Evolutionary conservation across 176 grass and related monocot species (phyloP).

Genomic region (Triticum urartu): DNA sequence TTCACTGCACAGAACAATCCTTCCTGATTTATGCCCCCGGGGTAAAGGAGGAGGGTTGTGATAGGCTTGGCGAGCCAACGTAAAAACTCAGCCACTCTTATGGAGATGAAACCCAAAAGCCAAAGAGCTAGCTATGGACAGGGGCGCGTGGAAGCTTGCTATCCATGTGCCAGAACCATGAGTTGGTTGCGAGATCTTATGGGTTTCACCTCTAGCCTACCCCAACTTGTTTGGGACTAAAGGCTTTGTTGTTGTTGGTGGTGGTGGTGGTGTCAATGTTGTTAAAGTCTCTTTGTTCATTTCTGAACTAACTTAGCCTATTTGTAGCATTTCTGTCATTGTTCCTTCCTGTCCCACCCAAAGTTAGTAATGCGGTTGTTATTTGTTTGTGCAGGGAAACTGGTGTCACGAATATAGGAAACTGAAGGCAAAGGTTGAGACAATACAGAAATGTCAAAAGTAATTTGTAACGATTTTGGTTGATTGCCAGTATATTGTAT

Average conservation of each 20-base stretch:
- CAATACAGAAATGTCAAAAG: slow-evolving; percentile 90
- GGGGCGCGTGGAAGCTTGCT: too few relatives aligned
- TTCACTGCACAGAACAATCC: background rate
- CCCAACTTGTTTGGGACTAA: too few relatives aligned
- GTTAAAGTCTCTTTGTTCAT: background rate
- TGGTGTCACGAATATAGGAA: slow-evolving; percentile 88
- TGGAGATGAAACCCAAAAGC: too few relatives aligned
- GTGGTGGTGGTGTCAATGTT: background rate
- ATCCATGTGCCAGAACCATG: too few relatives aligned
- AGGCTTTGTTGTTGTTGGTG: too few relatives aligned
- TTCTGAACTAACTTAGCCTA: background rate
- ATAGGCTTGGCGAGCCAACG: too few relatives aligned
- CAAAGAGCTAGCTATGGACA: too few relatives aligned
- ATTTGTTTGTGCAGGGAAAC: slow-evolving; percentile 56
- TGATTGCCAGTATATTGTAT: slow-evolving; percentile 1
- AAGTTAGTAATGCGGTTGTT: background rate
- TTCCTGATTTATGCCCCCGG: background rate
- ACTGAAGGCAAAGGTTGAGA: slow-evolving; percentile 80
- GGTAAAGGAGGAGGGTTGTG: too few relatives aligned
- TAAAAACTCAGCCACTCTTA: too few relatives aligned
- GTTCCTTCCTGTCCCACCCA: background rate
- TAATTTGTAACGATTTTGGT: slow-evolving; percentile 32
- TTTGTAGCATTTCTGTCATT: background rate
- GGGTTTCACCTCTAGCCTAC: too few relatives aligned
- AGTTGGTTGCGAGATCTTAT: too few relatives aligned